Conservation (phyloP, 345 rosid species). For the Pugionium dolabratum region DNA sequence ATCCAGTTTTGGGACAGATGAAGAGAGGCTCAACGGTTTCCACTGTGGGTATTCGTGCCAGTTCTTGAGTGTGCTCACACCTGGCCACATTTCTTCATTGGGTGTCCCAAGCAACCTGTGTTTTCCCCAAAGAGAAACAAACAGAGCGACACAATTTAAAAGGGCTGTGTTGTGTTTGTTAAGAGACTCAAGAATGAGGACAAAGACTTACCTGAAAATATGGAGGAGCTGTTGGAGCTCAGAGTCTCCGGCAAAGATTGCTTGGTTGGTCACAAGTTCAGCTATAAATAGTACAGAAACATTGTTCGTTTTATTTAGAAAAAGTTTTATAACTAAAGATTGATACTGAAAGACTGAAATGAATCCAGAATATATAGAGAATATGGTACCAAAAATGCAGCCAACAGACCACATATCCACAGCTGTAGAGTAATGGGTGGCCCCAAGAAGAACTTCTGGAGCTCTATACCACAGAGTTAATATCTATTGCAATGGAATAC, state of each 20-base stretch:
- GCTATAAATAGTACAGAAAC: conserved; percentile 44
- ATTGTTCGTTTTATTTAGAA: background rate
- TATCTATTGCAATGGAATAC: conserved; percentile 48
- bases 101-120: conserved; percentile 91
- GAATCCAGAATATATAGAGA: background rate
- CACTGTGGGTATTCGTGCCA: conserved; percentile 99
- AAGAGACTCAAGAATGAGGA: background rate
- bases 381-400: conserved; percentile 73
- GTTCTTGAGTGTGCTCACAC: conserved; percentile 77
- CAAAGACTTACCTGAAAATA: conserved; percentile 64
- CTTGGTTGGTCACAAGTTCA: conserved; percentile 81
- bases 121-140: background rate
- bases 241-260: conserved; percentile 90
- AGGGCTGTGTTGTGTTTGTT: background rate
- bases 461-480: conserved; percentile 96
- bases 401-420: conserved; percentile 98
- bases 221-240: conserved; percentile 95
- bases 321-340: background rate
- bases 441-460: conserved; percentile 93
- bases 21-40: conserved; percentile 65
- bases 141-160: background rate
- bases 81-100: conserved; percentile 90
- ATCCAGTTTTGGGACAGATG: conserved; percentile 69
- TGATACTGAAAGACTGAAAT: background rate
- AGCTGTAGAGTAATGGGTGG: conserved; percentile 94